These are phyloP conservation scores for Pleurotus pulmonarius DNA, from an alignment of 768 basidiomycete genomes.

Conservation along the genomic window DNA sequence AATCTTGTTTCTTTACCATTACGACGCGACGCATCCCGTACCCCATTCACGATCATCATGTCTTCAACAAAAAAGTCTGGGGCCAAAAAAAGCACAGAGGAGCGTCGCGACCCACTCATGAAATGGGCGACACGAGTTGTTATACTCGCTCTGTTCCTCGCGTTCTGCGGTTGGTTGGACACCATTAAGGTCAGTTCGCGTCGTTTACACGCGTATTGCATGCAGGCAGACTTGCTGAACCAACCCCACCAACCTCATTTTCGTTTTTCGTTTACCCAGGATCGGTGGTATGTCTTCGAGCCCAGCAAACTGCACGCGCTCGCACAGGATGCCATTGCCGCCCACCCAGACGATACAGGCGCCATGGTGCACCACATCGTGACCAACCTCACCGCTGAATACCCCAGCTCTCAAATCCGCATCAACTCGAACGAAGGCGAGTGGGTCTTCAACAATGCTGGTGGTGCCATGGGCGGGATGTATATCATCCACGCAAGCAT, in stretches of 20 bases:
- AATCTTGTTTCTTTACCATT: too few species aligned
- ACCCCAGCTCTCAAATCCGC: constrained; percentile 47
- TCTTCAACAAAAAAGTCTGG: background rate
- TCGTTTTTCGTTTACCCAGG: constrained; percentile 34
- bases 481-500: constrained; percentile 95
- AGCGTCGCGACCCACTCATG: constrained; percentile 11
- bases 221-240: too few species aligned
- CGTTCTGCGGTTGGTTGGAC: constrained; percentile 50
- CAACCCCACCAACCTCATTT: background rate
- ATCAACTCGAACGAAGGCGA: constrained; percentile 63
- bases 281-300: constrained; percentile 86
- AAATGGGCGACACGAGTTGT: constrained; percentile 36
- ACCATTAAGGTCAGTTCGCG: constrained; percentile 50
- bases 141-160: constrained; percentile 29
- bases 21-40: too few species aligned
- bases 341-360: constrained; percentile 58
- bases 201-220: background rate
- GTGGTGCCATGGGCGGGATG: constrained; percentile 98
- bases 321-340: constrained; percentile 67
- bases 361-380: constrained; percentile 83
- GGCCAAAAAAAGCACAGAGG: background rate
- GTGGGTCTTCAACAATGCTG: constrained; percentile 97
- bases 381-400: constrained; percentile 69
- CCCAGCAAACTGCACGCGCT: constrained; percentile 69
- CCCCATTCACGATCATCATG: background rate